Conservation (phyloP, 1,284 basidiomycete species). For the Pterulicium gracile region DNA sequence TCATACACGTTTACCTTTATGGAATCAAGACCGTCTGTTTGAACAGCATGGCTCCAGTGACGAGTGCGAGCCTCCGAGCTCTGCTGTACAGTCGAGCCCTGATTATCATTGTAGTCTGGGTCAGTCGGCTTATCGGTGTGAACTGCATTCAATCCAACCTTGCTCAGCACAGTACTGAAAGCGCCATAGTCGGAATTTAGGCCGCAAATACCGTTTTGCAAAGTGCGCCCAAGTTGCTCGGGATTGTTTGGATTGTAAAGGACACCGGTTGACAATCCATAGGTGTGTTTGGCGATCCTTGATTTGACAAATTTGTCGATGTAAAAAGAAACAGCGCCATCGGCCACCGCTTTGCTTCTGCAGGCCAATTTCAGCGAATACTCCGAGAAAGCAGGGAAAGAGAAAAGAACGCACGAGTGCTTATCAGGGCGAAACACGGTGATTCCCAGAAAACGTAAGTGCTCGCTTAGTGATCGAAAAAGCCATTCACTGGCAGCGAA, state of each 20-base stretch:
- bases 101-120: too few relatives aligned
- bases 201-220: too few relatives aligned
- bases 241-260: conserved; percentile 16
- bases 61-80: background rate
- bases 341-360: conserved; percentile 34
- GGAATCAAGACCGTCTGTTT: background rate
- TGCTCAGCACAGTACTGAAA: background rate
- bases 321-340: conserved; percentile 30
- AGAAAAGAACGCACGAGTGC: conserved; percentile 25
- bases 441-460: conserved; percentile 19
- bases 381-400: too few relatives aligned
- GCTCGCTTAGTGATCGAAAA: conserved; percentile 14
- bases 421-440: conserved; percentile 32
- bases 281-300: conserved; percentile 23
- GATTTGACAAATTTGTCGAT: conserved; percentile 25
- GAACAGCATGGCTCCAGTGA: background rate
- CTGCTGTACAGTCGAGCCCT: background rate
- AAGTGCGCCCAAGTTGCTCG: conserved; percentile 18
- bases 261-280: conserved; percentile 20
- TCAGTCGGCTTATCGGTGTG: background rate
- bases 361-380: too few relatives aligned
- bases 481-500: conserved; percentile 15
- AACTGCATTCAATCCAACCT: background rate
- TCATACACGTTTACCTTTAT: background rate
- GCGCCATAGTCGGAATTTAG: background rate